phyloP scores from a whole-genome alignment of 768 basidiomycete species.

The Termitomyces sp. region DNA sequence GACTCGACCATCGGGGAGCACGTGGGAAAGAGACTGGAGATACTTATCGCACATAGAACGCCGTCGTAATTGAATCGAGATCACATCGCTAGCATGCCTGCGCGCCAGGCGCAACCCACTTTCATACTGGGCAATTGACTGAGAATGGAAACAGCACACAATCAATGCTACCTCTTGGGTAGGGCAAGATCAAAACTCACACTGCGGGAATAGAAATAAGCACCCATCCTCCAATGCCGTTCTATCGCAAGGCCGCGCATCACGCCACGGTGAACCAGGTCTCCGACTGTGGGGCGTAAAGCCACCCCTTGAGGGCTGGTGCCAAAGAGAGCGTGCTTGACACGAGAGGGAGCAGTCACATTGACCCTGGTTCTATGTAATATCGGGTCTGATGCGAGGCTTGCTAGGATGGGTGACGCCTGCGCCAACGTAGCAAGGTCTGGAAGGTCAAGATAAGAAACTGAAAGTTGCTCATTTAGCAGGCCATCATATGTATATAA shows the following conservation, averaged over 20 bases:
- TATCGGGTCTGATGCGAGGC: constrained; percentile 54
- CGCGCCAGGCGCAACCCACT: constrained; percentile 48
- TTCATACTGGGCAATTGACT: constrained; percentile 71
- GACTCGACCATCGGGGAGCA: constrained; percentile 63
- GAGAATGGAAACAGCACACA: constrained; percentile 5
- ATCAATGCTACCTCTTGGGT: neutral
- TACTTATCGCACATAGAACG: constrained; percentile 31
- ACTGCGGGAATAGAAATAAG: constrained; percentile 56
- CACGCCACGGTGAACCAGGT: constrained; percentile 66
- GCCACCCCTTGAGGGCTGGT: constrained; percentile 47
- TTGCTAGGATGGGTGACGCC: constrained; percentile 39
- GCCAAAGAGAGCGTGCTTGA: constrained; percentile 61
- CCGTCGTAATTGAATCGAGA: constrained; percentile 50
- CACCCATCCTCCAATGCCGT: constrained; percentile 58
- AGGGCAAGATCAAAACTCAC: constrained; percentile 30
- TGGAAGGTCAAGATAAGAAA: constrained; percentile 69
- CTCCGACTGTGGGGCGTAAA: constrained; percentile 58
- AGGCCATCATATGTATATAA: neutral
- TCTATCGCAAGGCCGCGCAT: constrained; percentile 65
- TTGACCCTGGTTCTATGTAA: constrained; percentile 57
- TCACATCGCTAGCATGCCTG: constrained; percentile 41
- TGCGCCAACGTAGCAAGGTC: constrained; percentile 54
- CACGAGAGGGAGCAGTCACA: constrained; percentile 60
- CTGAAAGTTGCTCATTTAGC: constrained; percentile 24
- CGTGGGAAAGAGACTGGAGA: constrained; percentile 41